A percentile compares a stretch with the other conserved stretches of the same genome.
Conservation (phyloP, 2,329 filamentous ascomycete species). For the Verticillium albo-atrum region DNA sequence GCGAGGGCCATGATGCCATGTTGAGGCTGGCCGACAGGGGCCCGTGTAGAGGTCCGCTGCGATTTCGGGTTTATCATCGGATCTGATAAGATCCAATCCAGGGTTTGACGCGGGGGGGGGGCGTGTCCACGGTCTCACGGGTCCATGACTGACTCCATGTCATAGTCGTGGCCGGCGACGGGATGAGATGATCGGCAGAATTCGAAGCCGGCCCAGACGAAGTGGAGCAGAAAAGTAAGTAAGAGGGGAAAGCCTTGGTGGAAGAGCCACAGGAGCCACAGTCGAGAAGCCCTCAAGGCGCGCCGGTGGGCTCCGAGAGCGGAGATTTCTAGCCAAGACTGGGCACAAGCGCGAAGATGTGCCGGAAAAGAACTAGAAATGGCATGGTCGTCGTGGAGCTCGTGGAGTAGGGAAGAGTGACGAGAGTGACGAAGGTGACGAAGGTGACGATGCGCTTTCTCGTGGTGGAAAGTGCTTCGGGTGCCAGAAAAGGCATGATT, state of each 20-base stretch:
- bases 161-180: neutral
- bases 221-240: too few relatives aligned
- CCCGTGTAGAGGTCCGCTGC: conserved; percentile 2
- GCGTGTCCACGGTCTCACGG: neutral
- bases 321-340: neutral
- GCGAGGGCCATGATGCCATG: neutral
- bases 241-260: too few relatives aligned
- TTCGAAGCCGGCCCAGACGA: neutral
- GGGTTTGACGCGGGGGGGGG: neutral
- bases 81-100: conserved; percentile 47
- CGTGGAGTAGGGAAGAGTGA: neutral
- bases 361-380: neutral
- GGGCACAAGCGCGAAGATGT: neutral
- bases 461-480: neutral
- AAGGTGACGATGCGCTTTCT: neutral
- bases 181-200: neutral
- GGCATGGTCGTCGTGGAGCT: neutral
- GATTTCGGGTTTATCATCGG: conserved; percentile 39
- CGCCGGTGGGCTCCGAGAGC: neutral
- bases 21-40: neutral
- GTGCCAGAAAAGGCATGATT: neutral
- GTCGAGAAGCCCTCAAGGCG: neutral
- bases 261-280: neutral
- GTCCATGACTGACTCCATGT: neutral
- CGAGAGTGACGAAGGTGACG: neutral